phyloP scores from a whole-genome alignment of 371 early-diverging fungal genomes.

The Lichtheimia ornata region DNA sequence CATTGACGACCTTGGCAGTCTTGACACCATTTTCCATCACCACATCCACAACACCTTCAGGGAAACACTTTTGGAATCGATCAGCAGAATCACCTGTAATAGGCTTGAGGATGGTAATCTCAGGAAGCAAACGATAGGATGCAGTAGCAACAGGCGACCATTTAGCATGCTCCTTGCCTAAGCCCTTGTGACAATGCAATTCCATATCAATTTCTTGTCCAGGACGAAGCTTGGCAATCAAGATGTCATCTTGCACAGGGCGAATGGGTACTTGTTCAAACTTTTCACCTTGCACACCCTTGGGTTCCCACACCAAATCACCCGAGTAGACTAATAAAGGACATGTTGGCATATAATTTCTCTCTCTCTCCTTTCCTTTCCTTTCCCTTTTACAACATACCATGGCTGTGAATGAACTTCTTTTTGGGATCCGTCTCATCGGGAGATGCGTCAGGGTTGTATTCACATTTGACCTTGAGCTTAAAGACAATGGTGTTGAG shows the following conservation, averaged over 20 bases:
- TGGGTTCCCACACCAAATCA: constrained; percentile 85
- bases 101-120: constrained; percentile 84
- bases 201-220: constrained; percentile 90
- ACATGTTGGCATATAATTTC: not conserved
- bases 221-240: constrained; percentile 95
- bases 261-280: constrained; percentile 69
- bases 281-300: constrained; percentile 83
- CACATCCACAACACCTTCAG: constrained; percentile 89
- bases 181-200: constrained; percentile 91
- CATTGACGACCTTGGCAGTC: constrained; percentile 84
- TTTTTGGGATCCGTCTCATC: constrained; percentile 75
- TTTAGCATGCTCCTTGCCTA: constrained; percentile 98
- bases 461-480: constrained; percentile 75
- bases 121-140: constrained; percentile 94
- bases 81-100: constrained; percentile 88
- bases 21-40: constrained; percentile 63
- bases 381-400: constrained; percentile 20
- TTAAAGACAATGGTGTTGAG: constrained; percentile 93
- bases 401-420: constrained; percentile 67
- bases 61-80: constrained; percentile 91
- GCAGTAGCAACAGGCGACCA: constrained; percentile 99
- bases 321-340: constrained; percentile 71
- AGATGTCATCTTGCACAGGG: constrained; percentile 86
- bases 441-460: constrained; percentile 59
- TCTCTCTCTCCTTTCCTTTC: too few species aligned